phyloP scores from a whole-genome alignment of 305 asterid genomes.

The Rubia balearica region DNA sequence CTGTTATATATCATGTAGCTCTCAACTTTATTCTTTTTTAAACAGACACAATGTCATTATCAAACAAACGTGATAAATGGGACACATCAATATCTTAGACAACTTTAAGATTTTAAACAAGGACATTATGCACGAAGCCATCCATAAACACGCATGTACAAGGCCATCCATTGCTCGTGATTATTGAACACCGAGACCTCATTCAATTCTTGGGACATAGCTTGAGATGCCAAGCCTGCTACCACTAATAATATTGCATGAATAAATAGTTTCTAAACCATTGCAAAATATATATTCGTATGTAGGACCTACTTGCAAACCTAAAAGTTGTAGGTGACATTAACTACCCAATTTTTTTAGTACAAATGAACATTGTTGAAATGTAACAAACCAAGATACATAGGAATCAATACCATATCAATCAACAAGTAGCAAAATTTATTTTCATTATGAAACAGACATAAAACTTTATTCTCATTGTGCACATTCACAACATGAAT shows the following conservation, averaged over 20 bases:
- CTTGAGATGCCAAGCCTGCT: neutral
- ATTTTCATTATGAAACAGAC: neutral
- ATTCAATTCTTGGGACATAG: neutral
- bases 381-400: neutral
- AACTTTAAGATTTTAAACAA: no score
- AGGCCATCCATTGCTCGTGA: neutral
- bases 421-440: neutral
- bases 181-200: neutral
- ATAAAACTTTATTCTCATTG: no score
- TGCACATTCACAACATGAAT: no score
- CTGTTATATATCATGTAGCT: neutral
- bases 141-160: no score
- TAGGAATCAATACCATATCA: neutral
- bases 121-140: no score
- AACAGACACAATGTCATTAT: no score
- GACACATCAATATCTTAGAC: no score
- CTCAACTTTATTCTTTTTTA: neutral
- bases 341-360: constrained; percentile 65
- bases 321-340: constrained; percentile 46
- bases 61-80: no score
- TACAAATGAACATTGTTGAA: constrained; percentile 56
- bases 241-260: neutral
- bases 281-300: no score
- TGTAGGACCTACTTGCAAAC: no score
- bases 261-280: neutral